Evolutionary conservation across 164 flowering plant species (phyloP).

Genomic region (Buxus sempervirens): DNA sequence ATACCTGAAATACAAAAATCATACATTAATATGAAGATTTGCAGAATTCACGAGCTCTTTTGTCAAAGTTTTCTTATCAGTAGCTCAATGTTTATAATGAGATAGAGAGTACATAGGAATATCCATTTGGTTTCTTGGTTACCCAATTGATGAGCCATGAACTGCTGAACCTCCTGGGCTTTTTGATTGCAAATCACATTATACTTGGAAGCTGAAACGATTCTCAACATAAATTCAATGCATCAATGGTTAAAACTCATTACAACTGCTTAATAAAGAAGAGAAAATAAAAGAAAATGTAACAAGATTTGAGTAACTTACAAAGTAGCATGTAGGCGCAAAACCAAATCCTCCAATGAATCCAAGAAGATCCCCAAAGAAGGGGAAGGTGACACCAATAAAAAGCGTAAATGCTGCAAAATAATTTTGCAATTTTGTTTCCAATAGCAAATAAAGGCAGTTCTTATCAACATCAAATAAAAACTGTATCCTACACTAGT

Average conservation of each 20-base stretch:
- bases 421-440: neutral
- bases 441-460: too few species aligned
- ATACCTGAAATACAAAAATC: conserved; percentile 32
- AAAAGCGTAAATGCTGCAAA: neutral
- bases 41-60: too few species aligned
- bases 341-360: conserved; percentile 5
- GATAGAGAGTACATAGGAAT: neutral
- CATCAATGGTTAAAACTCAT: too few species aligned
- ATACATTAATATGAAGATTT: too few species aligned
- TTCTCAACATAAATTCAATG: too few species aligned
- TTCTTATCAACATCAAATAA: neutral
- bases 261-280: too few species aligned
- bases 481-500: too few species aligned
- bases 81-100: too few species aligned
- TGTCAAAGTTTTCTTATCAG: too few species aligned
- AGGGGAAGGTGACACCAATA: neutral
- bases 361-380: conserved; percentile 3
- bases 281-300: too few species aligned
- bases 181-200: conserved; percentile 70
- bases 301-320: neutral
- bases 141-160: conserved; percentile 90
- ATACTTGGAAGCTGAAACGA: conserved; percentile 69
- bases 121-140: conserved; percentile 11
- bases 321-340: neutral
- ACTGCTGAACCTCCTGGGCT: conserved; percentile 62